Evolutionary conservation across 164 flowering plant species (phyloP).

Genomic region (Magnolia officinalis): DNA sequence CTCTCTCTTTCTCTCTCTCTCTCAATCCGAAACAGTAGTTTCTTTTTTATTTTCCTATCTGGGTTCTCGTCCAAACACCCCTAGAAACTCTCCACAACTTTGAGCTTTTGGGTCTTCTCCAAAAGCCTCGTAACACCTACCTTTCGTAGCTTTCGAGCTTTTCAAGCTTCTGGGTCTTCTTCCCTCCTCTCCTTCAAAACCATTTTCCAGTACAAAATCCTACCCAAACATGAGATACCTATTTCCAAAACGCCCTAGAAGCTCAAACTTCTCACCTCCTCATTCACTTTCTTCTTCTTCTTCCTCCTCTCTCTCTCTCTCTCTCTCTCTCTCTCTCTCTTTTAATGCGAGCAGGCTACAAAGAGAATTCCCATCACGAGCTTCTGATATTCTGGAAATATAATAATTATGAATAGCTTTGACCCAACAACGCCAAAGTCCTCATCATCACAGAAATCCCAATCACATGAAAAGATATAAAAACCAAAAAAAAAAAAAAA

Average conservation of each 20-base stretch:
- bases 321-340: too few relatives aligned
- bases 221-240: too few relatives aligned
- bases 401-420: conserved; percentile 35
- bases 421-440: conserved; percentile 30
- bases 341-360: conserved; percentile 15
- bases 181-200: too few relatives aligned
- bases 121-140: too few relatives aligned
- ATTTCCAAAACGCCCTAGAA: background rate
- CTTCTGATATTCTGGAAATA: conserved; percentile 32
- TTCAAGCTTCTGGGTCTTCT: too few relatives aligned
- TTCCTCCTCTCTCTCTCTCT: too few relatives aligned
- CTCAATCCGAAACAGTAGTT: background rate
- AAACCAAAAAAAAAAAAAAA: too few relatives aligned
- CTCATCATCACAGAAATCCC: conserved; percentile 20
- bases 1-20: background rate
- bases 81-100: background rate
- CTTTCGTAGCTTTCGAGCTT: too few relatives aligned
- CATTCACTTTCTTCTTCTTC: background rate
- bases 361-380: conserved; percentile 45
- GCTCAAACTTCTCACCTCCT: background rate
- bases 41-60: background rate
- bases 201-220: too few relatives aligned
- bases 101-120: conserved; percentile 5
- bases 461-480: too few relatives aligned
- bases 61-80: background rate